Percentiles rank a stretch among this genome's conserved stretches.
These are phyloP conservation scores for Neurospora sp. DNA, from an alignment of 495 filamentous ascomycete genomes.

Conservation along the genomic window DNA sequence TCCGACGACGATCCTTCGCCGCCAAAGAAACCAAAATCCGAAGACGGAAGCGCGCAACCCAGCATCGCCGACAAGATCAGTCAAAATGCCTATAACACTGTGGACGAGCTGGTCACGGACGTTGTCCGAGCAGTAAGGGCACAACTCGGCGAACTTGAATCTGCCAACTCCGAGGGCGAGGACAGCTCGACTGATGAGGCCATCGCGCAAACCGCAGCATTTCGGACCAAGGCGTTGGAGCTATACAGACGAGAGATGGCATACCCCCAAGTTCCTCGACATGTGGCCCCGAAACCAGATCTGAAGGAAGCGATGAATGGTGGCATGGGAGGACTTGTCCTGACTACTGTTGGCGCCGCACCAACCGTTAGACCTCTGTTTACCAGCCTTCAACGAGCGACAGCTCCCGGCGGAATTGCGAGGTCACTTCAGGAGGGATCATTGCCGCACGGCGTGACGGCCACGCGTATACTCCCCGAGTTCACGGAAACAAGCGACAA, in stretches of 20 bases:
- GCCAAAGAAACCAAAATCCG: conserved; percentile 34
- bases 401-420: conserved; percentile 26
- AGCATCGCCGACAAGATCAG: conserved; percentile 38
- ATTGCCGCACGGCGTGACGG: conserved; percentile 64
- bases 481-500: conserved; percentile 25
- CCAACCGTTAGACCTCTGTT: conserved; percentile 67
- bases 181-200: conserved; percentile 16
- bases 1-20: conserved; percentile 31
- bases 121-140: conserved; percentile 27
- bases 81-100: conserved; percentile 28
- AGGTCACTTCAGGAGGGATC: conserved; percentile 47
- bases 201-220: conserved; percentile 28
- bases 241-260: conserved; percentile 30
- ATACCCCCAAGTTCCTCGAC: conserved; percentile 23
- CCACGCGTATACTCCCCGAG: conserved; percentile 55
- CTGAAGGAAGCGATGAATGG: conserved; percentile 7
- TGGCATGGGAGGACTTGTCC: conserved; percentile 41
- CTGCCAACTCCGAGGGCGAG: conserved; percentile 11
- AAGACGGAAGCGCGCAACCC: conserved; percentile 15
- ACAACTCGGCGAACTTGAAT: conserved; percentile 30
- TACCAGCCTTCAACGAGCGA: conserved; percentile 57
- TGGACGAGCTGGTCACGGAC: conserved; percentile 39
- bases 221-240: conserved; percentile 32
- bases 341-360: conserved; percentile 65
- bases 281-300: conserved; percentile 4